phyloP scores from a whole-genome alignment of 2,329 filamentous ascomycete genomes.

The Truncatella angustata region DNA sequence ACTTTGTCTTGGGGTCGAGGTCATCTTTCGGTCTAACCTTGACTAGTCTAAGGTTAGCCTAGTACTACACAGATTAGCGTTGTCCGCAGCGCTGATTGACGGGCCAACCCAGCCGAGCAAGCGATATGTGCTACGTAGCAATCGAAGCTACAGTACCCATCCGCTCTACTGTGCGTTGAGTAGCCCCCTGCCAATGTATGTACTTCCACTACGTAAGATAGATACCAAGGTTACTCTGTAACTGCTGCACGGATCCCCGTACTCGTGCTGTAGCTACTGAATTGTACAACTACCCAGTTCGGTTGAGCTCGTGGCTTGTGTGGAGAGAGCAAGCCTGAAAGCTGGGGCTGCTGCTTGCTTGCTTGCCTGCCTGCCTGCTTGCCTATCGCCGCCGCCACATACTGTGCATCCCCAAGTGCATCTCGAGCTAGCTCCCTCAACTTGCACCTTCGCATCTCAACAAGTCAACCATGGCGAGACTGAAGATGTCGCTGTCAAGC shows the following conservation, averaged over 20 bases:
- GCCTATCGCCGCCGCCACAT: conserved; percentile 8
- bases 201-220: too few relatives aligned
- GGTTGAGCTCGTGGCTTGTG: conserved; percentile 9
- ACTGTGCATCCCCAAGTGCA: background rate
- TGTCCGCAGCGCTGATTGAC: conserved; percentile 11
- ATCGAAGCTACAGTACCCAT: too few relatives aligned
- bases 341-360: background rate
- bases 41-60: background rate
- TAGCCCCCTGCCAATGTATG: too few relatives aligned
- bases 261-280: too few relatives aligned
- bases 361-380: background rate
- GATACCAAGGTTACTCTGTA: too few relatives aligned
- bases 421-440: background rate
- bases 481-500: conserved; percentile 23
- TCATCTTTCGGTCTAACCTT: background rate
- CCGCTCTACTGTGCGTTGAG: too few relatives aligned
- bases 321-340: background rate
- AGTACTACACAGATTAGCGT: background rate
- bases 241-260: too few relatives aligned
- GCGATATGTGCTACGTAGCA: too few relatives aligned
- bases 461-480: conserved; percentile 4
- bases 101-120: background rate
- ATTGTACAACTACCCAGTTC: background rate
- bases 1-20: too few relatives aligned
- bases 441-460: background rate